A percentile compares a stretch with the other conserved stretches of the same genome.
phyloP scores from a whole-genome alignment of 2,329 filamentous ascomycete species.

The Camptophora hylomeconis region DNA sequence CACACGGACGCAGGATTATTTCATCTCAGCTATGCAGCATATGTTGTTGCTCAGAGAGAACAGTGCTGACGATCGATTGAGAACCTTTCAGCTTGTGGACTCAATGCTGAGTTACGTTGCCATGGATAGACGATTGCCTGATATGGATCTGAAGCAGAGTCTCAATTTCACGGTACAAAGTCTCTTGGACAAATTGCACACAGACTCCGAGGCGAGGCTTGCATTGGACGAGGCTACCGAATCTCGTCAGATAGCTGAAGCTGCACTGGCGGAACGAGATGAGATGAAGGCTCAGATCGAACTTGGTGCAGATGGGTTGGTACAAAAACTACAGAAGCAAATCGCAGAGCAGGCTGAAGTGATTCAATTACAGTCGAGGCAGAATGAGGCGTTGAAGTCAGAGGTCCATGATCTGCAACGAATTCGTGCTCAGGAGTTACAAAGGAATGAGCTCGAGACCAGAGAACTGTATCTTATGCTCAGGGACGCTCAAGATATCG shows the following conservation, averaged over 20 bases:
- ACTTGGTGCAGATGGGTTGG: conserved; percentile 81
- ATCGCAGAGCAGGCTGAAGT: conserved; percentile 85
- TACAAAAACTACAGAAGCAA: conserved; percentile 84
- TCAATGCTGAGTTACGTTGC: conserved; percentile 98
- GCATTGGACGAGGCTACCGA: conserved; percentile 85
- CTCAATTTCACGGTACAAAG: conserved; percentile 96
- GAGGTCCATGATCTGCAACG: conserved; percentile 80
- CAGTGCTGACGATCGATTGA: conserved; percentile 77
- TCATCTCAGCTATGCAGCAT: conserved; percentile 88
- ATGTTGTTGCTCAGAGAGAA: conserved; percentile 84
- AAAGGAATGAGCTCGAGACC: conserved; percentile 90
- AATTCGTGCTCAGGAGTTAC: conserved; percentile 75
- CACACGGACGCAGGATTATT: conserved; percentile 84
- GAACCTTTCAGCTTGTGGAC: conserved; percentile 96
- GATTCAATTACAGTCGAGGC: conserved; percentile 76
- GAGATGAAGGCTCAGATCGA: conserved; percentile 83
- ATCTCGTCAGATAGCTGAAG: conserved; percentile 83
- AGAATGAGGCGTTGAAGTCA: conserved; percentile 76
- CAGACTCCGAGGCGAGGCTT: conserved; percentile 85
- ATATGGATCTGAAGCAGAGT: conserved; percentile 96
- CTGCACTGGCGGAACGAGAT: conserved; percentile 89
- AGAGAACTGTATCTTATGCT: conserved; percentile 97
- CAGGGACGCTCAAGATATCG: conserved; percentile 89
- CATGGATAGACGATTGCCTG: conserved; percentile 88
- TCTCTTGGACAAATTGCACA: conserved; percentile 88